These are phyloP conservation scores for Globisporangium polare DNA, from an alignment of 352 stramenopile species.

Conservation along the genomic window DNA sequence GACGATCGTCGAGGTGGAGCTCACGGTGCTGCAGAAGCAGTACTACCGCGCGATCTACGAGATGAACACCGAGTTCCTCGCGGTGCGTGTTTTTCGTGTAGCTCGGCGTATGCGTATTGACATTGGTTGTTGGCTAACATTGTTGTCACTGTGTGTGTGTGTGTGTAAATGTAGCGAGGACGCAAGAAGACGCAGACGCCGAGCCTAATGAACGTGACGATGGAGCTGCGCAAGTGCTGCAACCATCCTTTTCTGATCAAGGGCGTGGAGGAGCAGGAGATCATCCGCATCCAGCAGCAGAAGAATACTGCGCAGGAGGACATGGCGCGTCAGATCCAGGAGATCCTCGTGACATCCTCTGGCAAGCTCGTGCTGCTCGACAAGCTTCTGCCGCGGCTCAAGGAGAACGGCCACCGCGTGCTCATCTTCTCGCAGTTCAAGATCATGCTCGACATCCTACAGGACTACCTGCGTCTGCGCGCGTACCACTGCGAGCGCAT, in stretches of 20 bases:
- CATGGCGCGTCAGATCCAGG: conserved; percentile 57
- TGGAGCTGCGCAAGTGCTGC: conserved; percentile 94
- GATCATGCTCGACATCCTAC: conserved; percentile 99
- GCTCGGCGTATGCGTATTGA: background rate
- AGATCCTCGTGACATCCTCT: conserved; percentile 92
- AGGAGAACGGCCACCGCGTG: conserved; percentile 94
- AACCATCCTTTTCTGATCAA: conserved; percentile 94
- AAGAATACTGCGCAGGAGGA: conserved; percentile 42
- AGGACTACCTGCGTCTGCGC: conserved; percentile 95
- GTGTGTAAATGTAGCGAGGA: conserved; percentile 27
- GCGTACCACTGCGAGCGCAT: conserved; percentile 96
- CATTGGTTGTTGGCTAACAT: background rate
- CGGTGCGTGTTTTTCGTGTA: conserved; percentile 19
- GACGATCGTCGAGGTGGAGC: conserved; percentile 89
- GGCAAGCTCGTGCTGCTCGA: conserved; percentile 99
- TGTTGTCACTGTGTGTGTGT: background rate
- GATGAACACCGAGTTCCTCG: conserved; percentile 90
- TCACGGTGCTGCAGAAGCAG: conserved; percentile 89
- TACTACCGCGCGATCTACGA: conserved; percentile 93
- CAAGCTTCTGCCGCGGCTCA: conserved; percentile 96
- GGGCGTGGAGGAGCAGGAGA: conserved; percentile 80
- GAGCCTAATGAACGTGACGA: conserved; percentile 91
- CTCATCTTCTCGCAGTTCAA: conserved; percentile 99
- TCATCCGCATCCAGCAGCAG: conserved; percentile 56
- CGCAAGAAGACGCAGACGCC: conserved; percentile 66